Percentiles rank a stretch among this genome's conserved stretches.
These are phyloP conservation scores for Leucoagaricus sp. DNA, from an alignment of 1,284 basidiomycete genomes.

Conservation along the genomic window DNA sequence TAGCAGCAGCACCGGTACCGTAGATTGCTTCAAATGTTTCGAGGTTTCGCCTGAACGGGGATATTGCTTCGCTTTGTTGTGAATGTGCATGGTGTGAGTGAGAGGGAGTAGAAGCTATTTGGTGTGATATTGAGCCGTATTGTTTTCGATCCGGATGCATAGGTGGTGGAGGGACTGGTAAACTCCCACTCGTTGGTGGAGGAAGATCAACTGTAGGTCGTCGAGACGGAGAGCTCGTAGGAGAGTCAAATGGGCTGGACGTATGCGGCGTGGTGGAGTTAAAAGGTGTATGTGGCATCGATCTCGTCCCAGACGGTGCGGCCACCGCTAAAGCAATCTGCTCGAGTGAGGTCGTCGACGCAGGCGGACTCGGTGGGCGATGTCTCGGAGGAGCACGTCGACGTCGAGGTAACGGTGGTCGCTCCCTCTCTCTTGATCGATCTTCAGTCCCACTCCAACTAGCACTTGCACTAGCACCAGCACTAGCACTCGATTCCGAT, in stretches of 20 bases:
- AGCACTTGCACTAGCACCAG: too few relatives aligned
- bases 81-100: too few relatives aligned
- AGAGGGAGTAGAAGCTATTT: too few relatives aligned
- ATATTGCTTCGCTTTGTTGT: too few relatives aligned
- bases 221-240: too few relatives aligned
- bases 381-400: constrained; percentile 20
- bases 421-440: too few relatives aligned
- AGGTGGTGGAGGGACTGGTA: constrained; percentile 49
- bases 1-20: constrained; percentile 12
- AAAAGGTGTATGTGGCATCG: constrained; percentile 1
- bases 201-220: constrained; percentile 21
- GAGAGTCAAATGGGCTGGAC: constrained; percentile 7
- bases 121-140: too few relatives aligned
- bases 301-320: constrained; percentile 23
- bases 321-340: constrained; percentile 44
- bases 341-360: constrained; percentile 45
- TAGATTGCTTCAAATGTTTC: constrained; percentile 27
- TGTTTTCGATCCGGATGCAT: too few relatives aligned
- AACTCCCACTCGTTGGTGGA: too few relatives aligned
- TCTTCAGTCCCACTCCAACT: background rate
- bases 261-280: constrained; percentile 23
- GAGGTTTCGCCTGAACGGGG: constrained; percentile 13
- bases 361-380: constrained; percentile 34
- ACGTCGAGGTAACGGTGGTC: constrained; percentile 31
- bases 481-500: background rate